phyloP scores from a whole-genome alignment of 805 yeast genomes.

The Yarrowia sp. region DNA sequence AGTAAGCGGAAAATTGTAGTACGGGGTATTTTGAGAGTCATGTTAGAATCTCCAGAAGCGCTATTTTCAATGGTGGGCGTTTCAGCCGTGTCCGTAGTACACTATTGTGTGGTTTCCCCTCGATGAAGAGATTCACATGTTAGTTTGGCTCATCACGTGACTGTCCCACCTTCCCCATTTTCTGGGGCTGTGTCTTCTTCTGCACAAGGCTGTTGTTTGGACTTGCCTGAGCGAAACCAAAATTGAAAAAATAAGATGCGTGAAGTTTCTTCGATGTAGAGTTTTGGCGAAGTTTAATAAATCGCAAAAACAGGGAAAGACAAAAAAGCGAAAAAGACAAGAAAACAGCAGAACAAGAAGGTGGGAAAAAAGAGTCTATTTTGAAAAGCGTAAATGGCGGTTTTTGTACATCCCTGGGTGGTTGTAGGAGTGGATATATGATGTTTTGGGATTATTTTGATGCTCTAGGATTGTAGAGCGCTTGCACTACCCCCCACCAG shows the following conservation, averaged over 20 bases:
- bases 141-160: not conserved
- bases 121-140: not conserved
- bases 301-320: not conserved
- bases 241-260: not conserved
- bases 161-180: constrained; percentile 15
- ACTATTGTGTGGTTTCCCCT: not conserved
- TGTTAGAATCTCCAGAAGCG: not conserved
- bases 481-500: not conserved
- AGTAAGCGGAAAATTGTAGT: not conserved
- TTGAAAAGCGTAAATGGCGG: not conserved
- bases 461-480: too few species aligned
- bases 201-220: constrained; percentile 8
- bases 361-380: not conserved
- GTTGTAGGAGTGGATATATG: too few species aligned
- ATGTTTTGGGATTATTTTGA: too few species aligned
- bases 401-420: not conserved
- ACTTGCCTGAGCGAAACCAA: not conserved
- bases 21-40: not conserved
- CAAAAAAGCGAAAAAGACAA: not conserved
- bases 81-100: not conserved
- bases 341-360: constrained; percentile 18
- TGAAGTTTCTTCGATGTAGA: too few species aligned
- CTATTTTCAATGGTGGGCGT: not conserved
- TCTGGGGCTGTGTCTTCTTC: constrained; percentile 4
- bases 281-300: too few species aligned